These are phyloP conservation scores for Saccharomyces hybrid DNA, from an alignment of 1,139 yeast species.

Conservation along the genomic window DNA sequence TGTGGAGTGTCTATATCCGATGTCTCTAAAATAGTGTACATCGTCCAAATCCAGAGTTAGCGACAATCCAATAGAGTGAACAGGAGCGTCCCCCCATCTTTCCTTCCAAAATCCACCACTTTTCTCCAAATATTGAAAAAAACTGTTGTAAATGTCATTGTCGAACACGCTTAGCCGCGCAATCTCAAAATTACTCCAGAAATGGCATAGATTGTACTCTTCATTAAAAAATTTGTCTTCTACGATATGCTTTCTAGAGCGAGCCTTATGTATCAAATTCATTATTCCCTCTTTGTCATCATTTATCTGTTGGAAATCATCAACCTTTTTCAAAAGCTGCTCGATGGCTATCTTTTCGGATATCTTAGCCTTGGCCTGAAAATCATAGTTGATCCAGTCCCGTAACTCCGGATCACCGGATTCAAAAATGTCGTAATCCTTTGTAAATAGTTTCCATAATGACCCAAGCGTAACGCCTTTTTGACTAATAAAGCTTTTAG, in stretches of 20 bases:
- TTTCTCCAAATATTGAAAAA: slow-evolving; percentile 57
- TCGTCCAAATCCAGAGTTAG: slow-evolving; percentile 59
- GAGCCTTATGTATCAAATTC: slow-evolving; percentile 18
- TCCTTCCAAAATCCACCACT: slow-evolving; percentile 81
- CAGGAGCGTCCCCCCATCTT: slow-evolving; percentile 95
- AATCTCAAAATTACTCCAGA: slow-evolving; percentile 92
- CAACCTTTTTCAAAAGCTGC: slow-evolving; percentile 14
- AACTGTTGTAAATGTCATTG: slow-evolving; percentile 53
- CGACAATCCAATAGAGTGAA: slow-evolving; percentile 78
- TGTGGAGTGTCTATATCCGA: slow-evolving; percentile 76
- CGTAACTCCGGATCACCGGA: slow-evolving; percentile 42
- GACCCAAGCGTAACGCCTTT: slow-evolving; percentile 44
- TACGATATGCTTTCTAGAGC: slow-evolving; percentile 18
- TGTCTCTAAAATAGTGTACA: slow-evolving; percentile 82
- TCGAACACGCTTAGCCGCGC: slow-evolving; percentile 71
- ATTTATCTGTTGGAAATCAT: slow-evolving; percentile 4
- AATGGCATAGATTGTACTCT: slow-evolving; percentile 75
- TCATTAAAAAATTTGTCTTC: slow-evolving; percentile 54
- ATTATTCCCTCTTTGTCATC: slow-evolving; percentile 19
- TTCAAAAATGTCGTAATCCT: slow-evolving; percentile 29
- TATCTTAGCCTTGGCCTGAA: slow-evolving; percentile 22
- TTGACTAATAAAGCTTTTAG: slow-evolving; percentile 52
- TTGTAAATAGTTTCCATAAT: slow-evolving; percentile 51
- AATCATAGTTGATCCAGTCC: slow-evolving; percentile 24
- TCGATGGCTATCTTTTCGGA: slow-evolving; percentile 30